Percentiles rank a stretch among this genome's conserved stretches.
These are phyloP conservation scores for Taphrina pruni DNA, from an alignment of 1,139 yeast species.

Conservation along the genomic window DNA sequence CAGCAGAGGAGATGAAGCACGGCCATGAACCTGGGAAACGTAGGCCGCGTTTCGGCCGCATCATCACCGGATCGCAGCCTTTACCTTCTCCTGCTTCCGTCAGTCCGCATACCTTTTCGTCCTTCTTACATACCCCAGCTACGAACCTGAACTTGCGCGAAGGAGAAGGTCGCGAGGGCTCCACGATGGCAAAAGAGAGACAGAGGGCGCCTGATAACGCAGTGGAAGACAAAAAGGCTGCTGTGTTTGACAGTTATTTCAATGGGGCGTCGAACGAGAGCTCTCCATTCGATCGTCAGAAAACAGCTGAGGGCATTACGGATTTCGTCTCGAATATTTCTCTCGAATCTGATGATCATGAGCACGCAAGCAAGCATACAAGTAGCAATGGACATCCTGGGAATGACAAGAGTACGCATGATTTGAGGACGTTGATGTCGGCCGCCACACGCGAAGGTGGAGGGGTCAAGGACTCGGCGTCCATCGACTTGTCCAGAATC, in stretches of 20 bases:
- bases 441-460: conserved; percentile 5
- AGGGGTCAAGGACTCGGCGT: conserved; percentile 2
- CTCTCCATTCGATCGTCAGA: conserved; percentile 12
- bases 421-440: neutral
- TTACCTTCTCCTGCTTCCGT: conserved; percentile 60
- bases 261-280: neutral
- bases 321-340: conserved; percentile 33
- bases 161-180: conserved; percentile 36
- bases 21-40: conserved; percentile 50
- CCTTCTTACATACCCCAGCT: conserved; percentile 3
- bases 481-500: conserved; percentile 47
- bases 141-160: conserved; percentile 12
- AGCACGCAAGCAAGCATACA: neutral
- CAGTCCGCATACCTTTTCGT: conserved; percentile 5
- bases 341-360: neutral
- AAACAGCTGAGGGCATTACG: conserved; percentile 33
- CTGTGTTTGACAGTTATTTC: conserved; percentile 9
- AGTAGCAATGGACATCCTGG: neutral
- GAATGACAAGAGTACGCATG: conserved; percentile 25
- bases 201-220: conserved; percentile 9
- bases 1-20: conserved; percentile 44
- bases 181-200: conserved; percentile 36
- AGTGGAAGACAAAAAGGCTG: neutral
- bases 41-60: conserved; percentile 71
- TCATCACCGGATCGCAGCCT: conserved; percentile 87